These are phyloP conservation scores for Auricularia heimuer DNA, from an alignment of 768 basidiomycete species.

Conservation along the genomic window DNA sequence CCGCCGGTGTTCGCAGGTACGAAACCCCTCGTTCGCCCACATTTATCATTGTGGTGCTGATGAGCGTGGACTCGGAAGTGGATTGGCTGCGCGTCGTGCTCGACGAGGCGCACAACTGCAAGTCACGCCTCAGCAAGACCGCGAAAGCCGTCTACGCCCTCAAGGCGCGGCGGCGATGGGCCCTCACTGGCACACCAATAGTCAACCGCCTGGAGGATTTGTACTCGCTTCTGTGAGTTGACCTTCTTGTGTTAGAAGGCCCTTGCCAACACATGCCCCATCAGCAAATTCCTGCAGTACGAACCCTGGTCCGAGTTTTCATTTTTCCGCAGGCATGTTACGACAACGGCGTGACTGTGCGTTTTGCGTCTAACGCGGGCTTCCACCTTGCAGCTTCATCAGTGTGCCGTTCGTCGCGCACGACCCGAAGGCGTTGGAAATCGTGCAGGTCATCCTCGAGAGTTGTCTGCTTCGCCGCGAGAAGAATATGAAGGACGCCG, in stretches of 20 bases:
- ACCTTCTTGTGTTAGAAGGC: not conserved
- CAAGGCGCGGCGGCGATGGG: constrained; percentile 74
- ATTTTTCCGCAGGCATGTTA: constrained; percentile 73
- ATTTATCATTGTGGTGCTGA: not conserved
- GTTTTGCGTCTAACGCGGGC: constrained; percentile 3
- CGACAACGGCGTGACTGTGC: constrained; percentile 2
- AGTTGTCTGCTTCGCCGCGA: constrained; percentile 80
- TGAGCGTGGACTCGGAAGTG: constrained; percentile 31
- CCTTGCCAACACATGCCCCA: not conserved
- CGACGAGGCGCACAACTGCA: constrained; percentile 94
- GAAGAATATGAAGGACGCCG: constrained; percentile 81
- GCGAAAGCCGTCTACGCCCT: constrained; percentile 85
- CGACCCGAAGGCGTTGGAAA: constrained; percentile 87
- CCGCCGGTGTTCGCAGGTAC: constrained; percentile 66
- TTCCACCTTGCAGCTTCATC: constrained; percentile 51
- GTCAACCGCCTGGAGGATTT: constrained; percentile 90
- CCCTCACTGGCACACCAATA: constrained; percentile 91
- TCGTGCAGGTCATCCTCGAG: constrained; percentile 91
- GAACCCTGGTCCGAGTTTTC: constrained; percentile 73
- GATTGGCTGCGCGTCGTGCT: constrained; percentile 76
- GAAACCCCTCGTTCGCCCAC: constrained; percentile 12
- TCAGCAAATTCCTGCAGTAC: constrained; percentile 67
- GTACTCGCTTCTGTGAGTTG: constrained; percentile 62
- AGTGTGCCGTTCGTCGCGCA: constrained; percentile 84
- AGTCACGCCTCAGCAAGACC: constrained; percentile 78